These are phyloP conservation scores for Penicillium diatomitis DNA, from an alignment of 495 filamentous ascomycete species.

Conservation along the genomic window DNA sequence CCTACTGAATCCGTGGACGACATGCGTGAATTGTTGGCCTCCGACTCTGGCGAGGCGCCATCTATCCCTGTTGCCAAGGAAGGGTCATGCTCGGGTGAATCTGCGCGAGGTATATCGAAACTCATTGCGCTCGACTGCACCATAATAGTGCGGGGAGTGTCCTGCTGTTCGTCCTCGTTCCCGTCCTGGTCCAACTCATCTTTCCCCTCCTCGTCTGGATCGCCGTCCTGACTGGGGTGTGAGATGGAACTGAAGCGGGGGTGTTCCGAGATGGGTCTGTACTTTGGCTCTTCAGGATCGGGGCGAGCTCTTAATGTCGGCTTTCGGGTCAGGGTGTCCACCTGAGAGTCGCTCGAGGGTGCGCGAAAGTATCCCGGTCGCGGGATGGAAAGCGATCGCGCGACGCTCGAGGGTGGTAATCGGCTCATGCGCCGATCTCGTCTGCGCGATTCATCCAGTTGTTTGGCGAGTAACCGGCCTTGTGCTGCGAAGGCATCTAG, in stretches of 20 bases:
- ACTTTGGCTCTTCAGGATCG: slow-evolving; percentile 50
- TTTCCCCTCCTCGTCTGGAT: slow-evolving; percentile 19
- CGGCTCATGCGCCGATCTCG: slow-evolving; percentile 72
- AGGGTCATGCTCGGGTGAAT: slow-evolving; percentile 40
- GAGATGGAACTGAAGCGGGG: slow-evolving; percentile 61
- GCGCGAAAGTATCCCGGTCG: slow-evolving; percentile 70
- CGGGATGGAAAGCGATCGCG: slow-evolving; percentile 58
- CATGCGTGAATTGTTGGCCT: slow-evolving; percentile 21
- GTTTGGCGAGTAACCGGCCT: slow-evolving; percentile 74
- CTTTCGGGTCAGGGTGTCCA: slow-evolving; percentile 21
- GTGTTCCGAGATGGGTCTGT: slow-evolving; percentile 63
- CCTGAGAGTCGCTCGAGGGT: slow-evolving; percentile 27
- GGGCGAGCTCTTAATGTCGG: slow-evolving; percentile 39
- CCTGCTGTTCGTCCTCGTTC: slow-evolving; percentile 25
- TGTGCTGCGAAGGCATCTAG: slow-evolving; percentile 90
- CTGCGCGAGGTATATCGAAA: slow-evolving; percentile 36
- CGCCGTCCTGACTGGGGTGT: slow-evolving; percentile 38
- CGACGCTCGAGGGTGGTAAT: slow-evolving; percentile 72
- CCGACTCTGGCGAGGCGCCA: slow-evolving; percentile 11
- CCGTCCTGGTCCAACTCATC: slow-evolving; percentile 26
- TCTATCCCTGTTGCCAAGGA: slow-evolving; percentile 9
- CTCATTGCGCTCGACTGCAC: slow-evolving; percentile 17
- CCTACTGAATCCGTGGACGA: slow-evolving; percentile 40
- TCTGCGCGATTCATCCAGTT: slow-evolving; percentile 65
- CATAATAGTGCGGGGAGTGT: slow-evolving; percentile 21